Evolutionary conservation across 345 rosid species (phyloP), one percentile per base, ranked within the genome.

Genomic region (Angophora floribunda): DNA sequence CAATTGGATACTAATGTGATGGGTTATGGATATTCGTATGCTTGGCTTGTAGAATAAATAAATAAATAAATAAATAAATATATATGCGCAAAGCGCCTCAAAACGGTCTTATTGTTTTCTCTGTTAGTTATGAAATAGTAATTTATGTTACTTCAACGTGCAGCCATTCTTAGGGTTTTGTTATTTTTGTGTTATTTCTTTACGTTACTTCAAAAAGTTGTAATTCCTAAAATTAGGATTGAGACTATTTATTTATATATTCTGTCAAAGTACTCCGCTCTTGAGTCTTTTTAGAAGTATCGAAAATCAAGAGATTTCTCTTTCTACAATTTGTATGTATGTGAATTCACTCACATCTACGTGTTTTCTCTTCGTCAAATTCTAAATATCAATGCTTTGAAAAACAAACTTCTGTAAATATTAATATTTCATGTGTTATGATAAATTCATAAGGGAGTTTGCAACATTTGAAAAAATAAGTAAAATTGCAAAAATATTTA

Each of bases 71-170:
- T n/a, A n/a, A n/a, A n/a, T n/a, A n/a, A n/a, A n/a, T n/a, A n/a
- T n/a, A n/a, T n/a, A 59, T 26, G 7, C 14, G 15, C 65, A 10
- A 59, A 24, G 65, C 6, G 65, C 65, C n/a, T 59, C 1, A 26
- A 4, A 6, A 28, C 0, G 3, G 30, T 14, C 67, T 59, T 59
- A 63, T 63, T n/a, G 70, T 63, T 0, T 63, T 63, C 16, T 63
- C 36, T 0, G 16, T 63, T 63, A 13, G 17, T 63, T n/a, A 63
- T 6, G 12, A 26, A 0, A 16, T 13, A 63, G 70, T n/a, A 0
- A 26, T 59, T 12, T 63, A 12, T n/a, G 36, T 63, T n/a, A 63
- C 13, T n/a, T n/a, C 70, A n/a, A 63, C 13, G 75, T n/a, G 75
- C 75, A 0, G 19, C 30, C 14, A 13, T 13, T 63, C 75, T n/a